Conservation (phyloP, 805 yeast genomes). For the Saccharomyces cerevisiae region DNA sequence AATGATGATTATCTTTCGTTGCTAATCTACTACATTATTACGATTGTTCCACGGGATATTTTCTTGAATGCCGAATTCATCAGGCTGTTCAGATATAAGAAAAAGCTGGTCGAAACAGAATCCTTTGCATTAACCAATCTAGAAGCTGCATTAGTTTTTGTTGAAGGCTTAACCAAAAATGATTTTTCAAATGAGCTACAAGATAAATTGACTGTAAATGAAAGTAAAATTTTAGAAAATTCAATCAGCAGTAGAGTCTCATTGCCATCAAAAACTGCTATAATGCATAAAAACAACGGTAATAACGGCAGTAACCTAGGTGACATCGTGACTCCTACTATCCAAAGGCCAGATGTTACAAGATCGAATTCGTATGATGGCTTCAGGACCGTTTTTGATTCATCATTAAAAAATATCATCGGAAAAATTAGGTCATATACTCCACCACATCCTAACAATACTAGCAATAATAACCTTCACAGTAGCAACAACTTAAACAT, state of each 20-base stretch:
- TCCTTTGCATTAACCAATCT: slow-evolving; percentile 28
- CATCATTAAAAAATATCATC: slow-evolving; percentile 25
- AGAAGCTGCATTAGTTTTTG: slow-evolving; percentile 29
- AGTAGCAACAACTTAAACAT: slow-evolving; percentile 1
- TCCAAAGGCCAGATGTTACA: slow-evolving; percentile 1
- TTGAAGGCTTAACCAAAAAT: slow-evolving; percentile 22
- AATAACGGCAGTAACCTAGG: neutral
- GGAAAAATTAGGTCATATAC: slow-evolving; percentile 28
- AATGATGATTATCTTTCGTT: slow-evolving; percentile 29
- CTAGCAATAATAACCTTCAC: neutral
- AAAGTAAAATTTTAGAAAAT: slow-evolving; percentile 10
- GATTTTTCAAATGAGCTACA: slow-evolving; percentile 19
- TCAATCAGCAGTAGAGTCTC: slow-evolving; percentile 17
- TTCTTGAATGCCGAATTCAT: slow-evolving; percentile 26
- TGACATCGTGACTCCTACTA: neutral
- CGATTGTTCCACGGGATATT: slow-evolving; percentile 17
- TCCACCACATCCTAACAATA: slow-evolving; percentile 15
- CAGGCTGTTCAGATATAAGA: slow-evolving; percentile 27
- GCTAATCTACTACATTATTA: slow-evolving; percentile 24
- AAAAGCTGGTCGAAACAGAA: slow-evolving; percentile 28
- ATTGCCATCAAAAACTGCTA: slow-evolving; percentile 9
- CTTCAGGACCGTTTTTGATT: slow-evolving; percentile 23
- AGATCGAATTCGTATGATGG: slow-evolving; percentile 25
- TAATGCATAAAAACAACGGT: neutral
- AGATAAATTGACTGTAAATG: slow-evolving; percentile 10